Percentiles rank a stretch among this genome's conserved stretches.
Conservation (phyloP, 495 filamentous ascomycete species). For the Recurvomyces mirabilis region DNA sequence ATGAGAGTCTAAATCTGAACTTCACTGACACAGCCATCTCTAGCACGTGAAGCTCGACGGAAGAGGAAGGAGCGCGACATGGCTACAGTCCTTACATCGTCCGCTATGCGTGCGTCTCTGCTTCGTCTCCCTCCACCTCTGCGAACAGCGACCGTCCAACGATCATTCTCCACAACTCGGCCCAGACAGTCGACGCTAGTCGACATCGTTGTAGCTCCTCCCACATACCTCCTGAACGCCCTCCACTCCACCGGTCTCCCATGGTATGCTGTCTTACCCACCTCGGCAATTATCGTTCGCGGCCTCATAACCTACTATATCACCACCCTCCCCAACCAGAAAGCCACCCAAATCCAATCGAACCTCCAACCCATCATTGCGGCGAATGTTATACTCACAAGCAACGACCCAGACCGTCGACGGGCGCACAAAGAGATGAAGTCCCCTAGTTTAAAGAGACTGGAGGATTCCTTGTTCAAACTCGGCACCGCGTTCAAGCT, state of each 20-base stretch:
- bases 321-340: conserved; percentile 45
- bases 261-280: conserved; percentile 61
- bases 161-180: conserved; percentile 24
- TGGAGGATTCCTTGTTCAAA: not conserved
- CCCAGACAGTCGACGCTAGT: conserved; percentile 32
- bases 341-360: conserved; percentile 32
- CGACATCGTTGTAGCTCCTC: conserved; percentile 38
- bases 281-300: conserved; percentile 54
- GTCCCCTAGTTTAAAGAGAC: not conserved
- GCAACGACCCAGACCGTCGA: not conserved
- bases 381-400: not conserved
- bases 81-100: too few species aligned
- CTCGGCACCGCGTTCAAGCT: not conserved
- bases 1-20: too few species aligned
- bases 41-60: too few species aligned
- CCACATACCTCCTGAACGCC: conserved; percentile 46
- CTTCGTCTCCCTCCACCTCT: conserved; percentile 12
- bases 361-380: conserved; percentile 41
- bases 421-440: not conserved
- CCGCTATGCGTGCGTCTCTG: too few species aligned
- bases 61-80: too few species aligned
- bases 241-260: conserved; percentile 54
- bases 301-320: conserved; percentile 42
- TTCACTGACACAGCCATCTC: too few species aligned
- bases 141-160: conserved; percentile 1